phyloP scores from a whole-genome alignment of 345 rosid genomes.

The Anastatica hierochuntica region DNA sequence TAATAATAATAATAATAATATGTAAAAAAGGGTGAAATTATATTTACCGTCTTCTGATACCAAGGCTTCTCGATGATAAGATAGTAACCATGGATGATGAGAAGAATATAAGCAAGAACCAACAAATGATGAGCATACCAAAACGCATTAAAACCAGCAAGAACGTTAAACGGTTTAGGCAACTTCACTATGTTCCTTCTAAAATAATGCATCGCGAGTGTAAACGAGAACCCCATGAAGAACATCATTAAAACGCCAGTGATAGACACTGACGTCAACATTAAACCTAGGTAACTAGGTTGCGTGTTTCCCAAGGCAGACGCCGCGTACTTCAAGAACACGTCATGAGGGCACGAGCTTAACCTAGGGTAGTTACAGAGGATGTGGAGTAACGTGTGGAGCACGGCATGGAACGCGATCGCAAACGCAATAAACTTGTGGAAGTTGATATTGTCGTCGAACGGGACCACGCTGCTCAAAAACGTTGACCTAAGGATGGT shows the following conservation, averaged over 20 bases:
- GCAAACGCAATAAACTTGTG: slow-evolving; percentile 56
- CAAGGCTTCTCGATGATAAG: slow-evolving; percentile 59
- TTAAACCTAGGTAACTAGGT: slow-evolving; percentile 49
- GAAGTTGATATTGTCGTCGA: slow-evolving; percentile 87
- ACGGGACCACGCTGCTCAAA: slow-evolving; percentile 49
- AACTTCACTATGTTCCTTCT: slow-evolving; percentile 58
- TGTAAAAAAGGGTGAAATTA: too few relatives aligned
- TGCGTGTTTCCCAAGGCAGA: slow-evolving; percentile 40
- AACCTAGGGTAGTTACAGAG: slow-evolving; percentile 54
- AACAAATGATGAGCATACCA: slow-evolving; percentile 97
- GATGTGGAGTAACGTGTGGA: slow-evolving; percentile 50
- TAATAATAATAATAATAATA: too few relatives aligned
- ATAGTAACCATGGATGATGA: slow-evolving; percentile 66
- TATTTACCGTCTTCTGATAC: slow-evolving; percentile 58
- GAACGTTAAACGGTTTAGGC: slow-evolving; percentile 47
- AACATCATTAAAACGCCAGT: slow-evolving; percentile 56
- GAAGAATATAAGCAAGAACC: slow-evolving; percentile 49
- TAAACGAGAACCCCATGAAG: slow-evolving; percentile 59
- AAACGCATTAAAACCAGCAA: slow-evolving; percentile 88
- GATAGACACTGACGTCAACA: slow-evolving; percentile 40
- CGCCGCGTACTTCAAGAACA: slow-evolving; percentile 42
- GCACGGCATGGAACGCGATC: slow-evolving; percentile 35
- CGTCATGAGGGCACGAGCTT: slow-evolving; percentile 29
- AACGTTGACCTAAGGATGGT: slow-evolving; percentile 59
- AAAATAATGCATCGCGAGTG: slow-evolving; percentile 56